Percentiles rank a stretch among this genome's conserved stretches.
Evolutionary conservation across 768 basidiomycete species (phyloP).

Genomic region (Artomyces pyxidatus): DNA sequence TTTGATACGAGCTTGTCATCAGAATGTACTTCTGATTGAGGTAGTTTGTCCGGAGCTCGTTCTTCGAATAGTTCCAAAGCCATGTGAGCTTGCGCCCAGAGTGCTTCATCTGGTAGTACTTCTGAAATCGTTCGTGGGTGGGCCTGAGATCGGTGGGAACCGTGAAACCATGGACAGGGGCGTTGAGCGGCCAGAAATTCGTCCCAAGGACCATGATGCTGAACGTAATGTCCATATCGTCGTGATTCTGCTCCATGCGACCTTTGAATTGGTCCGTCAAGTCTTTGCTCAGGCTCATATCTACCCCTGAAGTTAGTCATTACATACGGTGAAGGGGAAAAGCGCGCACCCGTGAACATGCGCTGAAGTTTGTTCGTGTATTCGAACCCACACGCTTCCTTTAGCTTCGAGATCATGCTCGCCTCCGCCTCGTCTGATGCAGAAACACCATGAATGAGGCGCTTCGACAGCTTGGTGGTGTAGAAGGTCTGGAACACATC

Average conservation of each 20-base stretch:
- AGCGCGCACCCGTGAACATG: slow-evolving; percentile 88
- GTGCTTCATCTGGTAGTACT: slow-evolving; percentile 91
- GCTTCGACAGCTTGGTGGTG: slow-evolving; percentile 86
- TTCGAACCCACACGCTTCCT: slow-evolving; percentile 94
- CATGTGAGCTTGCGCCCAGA: slow-evolving; percentile 93
- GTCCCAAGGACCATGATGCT: slow-evolving; percentile 90
- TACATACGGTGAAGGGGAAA: background rate
- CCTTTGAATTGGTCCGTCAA: slow-evolving; percentile 93
- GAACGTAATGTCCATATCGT: slow-evolving; percentile 86
- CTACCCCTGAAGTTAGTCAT: slow-evolving; percentile 30
- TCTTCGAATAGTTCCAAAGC: slow-evolving; percentile 98
- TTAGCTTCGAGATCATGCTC: slow-evolving; percentile 96
- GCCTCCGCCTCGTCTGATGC: slow-evolving; percentile 95
- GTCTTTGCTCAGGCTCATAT: slow-evolving; percentile 93
- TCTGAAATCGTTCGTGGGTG: slow-evolving; percentile 85
- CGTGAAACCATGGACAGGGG: slow-evolving; percentile 77
- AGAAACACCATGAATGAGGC: slow-evolving; percentile 84
- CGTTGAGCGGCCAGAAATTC: slow-evolving; percentile 90
- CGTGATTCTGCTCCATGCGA: slow-evolving; percentile 80
- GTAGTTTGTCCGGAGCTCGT: slow-evolving; percentile 91
- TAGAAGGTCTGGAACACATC: slow-evolving; percentile 99
- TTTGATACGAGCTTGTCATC: slow-evolving; percentile 92
- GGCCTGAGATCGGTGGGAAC: slow-evolving; percentile 83
- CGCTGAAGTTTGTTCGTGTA: slow-evolving; percentile 93
- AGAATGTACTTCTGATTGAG: slow-evolving; percentile 92